Evolutionary conservation across 148 eudicot species (phyloP).

Genomic region (Cornus kousa): DNA sequence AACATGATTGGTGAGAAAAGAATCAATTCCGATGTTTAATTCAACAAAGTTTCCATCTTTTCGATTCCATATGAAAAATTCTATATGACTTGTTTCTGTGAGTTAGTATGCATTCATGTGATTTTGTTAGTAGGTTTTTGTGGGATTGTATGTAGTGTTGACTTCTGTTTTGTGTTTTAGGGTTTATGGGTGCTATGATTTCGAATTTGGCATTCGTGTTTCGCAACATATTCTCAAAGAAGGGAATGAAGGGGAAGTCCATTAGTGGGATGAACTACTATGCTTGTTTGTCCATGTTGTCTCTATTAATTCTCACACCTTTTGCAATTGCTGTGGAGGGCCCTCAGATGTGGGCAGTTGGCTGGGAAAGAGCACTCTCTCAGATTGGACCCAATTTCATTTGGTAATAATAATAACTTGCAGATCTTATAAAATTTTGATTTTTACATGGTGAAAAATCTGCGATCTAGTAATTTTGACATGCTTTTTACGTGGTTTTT

Average conservation of each 20-base stretch:
- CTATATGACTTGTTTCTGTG: no score
- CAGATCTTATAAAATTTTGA: not conserved
- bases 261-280: slow-evolving; percentile 81
- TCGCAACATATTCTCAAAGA: slow-evolving; percentile 72
- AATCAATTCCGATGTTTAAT: not conserved
- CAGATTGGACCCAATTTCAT: slow-evolving; percentile 65
- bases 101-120: no score
- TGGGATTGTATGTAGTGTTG: not conserved
- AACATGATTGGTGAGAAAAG: slow-evolving; percentile 49
- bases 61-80: no score
- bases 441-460: not conserved
- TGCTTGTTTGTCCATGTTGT: slow-evolving; percentile 65
- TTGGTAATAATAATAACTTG: slow-evolving; percentile 37
- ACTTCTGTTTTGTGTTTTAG: slow-evolving; percentile 21
- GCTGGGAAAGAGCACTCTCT: slow-evolving; percentile 60
- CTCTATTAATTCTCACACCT: slow-evolving; percentile 59
- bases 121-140: no score
- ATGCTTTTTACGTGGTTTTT: not conserved
- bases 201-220: slow-evolving; percentile 75
- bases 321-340: slow-evolving; percentile 72
- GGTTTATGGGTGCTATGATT: slow-evolving; percentile 81
- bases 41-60: no score
- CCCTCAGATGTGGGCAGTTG: slow-evolving; percentile 68
- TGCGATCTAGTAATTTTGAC: not conserved
- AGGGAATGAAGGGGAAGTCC: slow-evolving; percentile 68